Base-by-base conservation (phyloP, 73 alveolate species). In the Blepharisma japonicum region DNA sequence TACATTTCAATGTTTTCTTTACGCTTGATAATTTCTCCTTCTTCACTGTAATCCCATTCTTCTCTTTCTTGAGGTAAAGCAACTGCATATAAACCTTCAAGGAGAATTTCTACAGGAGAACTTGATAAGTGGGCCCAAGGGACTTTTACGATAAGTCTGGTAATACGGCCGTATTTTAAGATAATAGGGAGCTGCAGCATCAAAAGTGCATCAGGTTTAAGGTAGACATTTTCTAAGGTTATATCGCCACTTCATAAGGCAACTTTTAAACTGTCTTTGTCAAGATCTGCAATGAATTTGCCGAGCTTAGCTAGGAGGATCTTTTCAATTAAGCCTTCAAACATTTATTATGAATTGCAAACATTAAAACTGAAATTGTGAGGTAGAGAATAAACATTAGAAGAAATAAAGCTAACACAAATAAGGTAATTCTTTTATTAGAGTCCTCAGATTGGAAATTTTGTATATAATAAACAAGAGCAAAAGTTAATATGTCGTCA, bases 71-170 rank as follows among this genome's bases (percentile, higher is more conserved):
- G 77, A 18, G 94, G 95, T 23, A 92, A 86, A 68, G 94, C 82
- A 9, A 94, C 91, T 5, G 94, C 79, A 61, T 83, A 90, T 39
- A 96, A 90, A 25, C 95, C 93, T 49, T 95, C 97, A 23, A 96
- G 76, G 6, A 71, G 68, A 5, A 92, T 88, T 71, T 87, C 97
- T 11, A 96, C 97, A 4, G 98, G 98, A 11, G 94, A 85, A 71
- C 98, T 90, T 54, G 97, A 89, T 50, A 94, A 79, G 47, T 92
- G 82, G 68, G 91, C 83, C 97, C 98, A 96, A 38, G 99, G 99
- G 45, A 96, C 97, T 55, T 85, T 83, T 32, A 89, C 83, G 8
- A 89, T 74, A 71, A 96, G 91, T 86, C 86, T 94, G 45, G 86
- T 84, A 27, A 96, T 92, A 85, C 86, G 91, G 14, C 98, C 97